Percentiles rank a stretch among this genome's conserved stretches.
Conservation (phyloP, 1,139 yeast genomes). For the Kodamaea alishanica region DNA sequence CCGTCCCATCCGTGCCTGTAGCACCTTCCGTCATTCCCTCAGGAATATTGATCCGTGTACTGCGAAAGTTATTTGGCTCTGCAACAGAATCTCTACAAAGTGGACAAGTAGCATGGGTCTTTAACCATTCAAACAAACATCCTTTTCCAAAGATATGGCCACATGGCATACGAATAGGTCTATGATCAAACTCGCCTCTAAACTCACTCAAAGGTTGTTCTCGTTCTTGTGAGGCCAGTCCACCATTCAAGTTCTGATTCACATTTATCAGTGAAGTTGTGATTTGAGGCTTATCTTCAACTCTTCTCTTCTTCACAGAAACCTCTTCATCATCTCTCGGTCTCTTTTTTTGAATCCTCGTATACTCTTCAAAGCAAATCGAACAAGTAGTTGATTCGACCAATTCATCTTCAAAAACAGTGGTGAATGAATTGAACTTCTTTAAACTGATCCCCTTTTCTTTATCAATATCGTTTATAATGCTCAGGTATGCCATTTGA, state of each 20-base stretch:
- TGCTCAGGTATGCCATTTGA: slow-evolving; percentile 62
- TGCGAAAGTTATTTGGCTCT: slow-evolving; percentile 8
- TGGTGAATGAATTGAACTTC: slow-evolving; percentile 49
- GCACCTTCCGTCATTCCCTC: slow-evolving; percentile 1
- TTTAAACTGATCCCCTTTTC: slow-evolving; percentile 51
- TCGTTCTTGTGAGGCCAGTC: not conserved
- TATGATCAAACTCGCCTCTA: slow-evolving; percentile 46
- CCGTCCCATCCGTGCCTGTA: slow-evolving; percentile 2
- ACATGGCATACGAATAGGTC: slow-evolving; percentile 75
- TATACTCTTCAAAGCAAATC: slow-evolving; percentile 65
- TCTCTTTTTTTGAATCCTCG: slow-evolving; percentile 7
- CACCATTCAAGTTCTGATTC: not conserved
- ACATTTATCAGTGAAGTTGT: slow-evolving; percentile 1
- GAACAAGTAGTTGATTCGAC: slow-evolving; percentile 43
- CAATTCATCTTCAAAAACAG: slow-evolving; percentile 27
- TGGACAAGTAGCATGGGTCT: slow-evolving; percentile 69
- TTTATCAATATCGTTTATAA: slow-evolving; percentile 41
- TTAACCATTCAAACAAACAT: slow-evolving; percentile 76
- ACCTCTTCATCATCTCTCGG: slow-evolving; percentile 17
- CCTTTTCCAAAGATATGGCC: slow-evolving; percentile 71
- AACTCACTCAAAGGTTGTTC: slow-evolving; percentile 23
- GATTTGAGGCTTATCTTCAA: slow-evolving; percentile 4
- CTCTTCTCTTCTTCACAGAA: slow-evolving; percentile 14
- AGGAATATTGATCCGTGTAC: slow-evolving; percentile 7
- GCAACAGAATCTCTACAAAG: slow-evolving; percentile 64